phyloP scores from a whole-genome alignment of 306 rosid genomes.

The Alnus rubra region DNA sequence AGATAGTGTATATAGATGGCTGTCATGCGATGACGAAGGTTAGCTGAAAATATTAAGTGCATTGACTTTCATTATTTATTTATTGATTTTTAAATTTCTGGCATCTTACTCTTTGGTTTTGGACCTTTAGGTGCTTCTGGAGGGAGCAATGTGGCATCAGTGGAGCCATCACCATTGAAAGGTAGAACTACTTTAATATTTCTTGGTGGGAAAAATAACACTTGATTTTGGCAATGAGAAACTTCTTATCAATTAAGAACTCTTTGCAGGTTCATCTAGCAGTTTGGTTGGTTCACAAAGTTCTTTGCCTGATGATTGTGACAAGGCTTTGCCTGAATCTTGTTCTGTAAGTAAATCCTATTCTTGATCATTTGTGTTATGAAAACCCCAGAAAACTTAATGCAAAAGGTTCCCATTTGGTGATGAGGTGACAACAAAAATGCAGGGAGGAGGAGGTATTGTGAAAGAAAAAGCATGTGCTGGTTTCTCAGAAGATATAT shows the following conservation, averaged over 20 bases:
- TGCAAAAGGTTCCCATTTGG: constrained; percentile 31
- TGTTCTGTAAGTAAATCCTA: constrained; percentile 30
- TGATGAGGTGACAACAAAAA: constrained; percentile 18
- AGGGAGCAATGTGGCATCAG: constrained; percentile 19
- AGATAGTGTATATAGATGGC: constrained; percentile 63
- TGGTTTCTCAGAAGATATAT: constrained; percentile 49
- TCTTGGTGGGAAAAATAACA: constrained; percentile 14
- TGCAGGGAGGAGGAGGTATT: constrained; percentile 38
- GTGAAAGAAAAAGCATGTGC: constrained; percentile 35
- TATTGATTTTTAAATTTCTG: constrained; percentile 6
- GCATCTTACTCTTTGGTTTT: constrained; percentile 15
- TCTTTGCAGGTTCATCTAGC: constrained; percentile 38
- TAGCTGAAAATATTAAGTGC: constrained; percentile 12
- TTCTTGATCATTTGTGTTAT: constrained; percentile 27
- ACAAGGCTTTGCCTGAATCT: constrained; percentile 30
- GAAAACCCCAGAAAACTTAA: constrained; percentile 31
- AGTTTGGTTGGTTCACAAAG: constrained; percentile 27
- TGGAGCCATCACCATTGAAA: constrained; percentile 29
- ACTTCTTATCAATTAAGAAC: constrained; percentile 6
- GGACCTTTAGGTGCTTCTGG: constrained; percentile 29
- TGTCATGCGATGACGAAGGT: constrained; percentile 58
- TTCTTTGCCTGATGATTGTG: constrained; percentile 36
- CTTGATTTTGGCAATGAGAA: constrained; percentile 6
- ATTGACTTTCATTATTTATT: constrained; percentile 9
- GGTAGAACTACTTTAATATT: constrained; percentile 3